These are phyloP conservation scores for Fusarium verrucosum DNA, from an alignment of 2,329 filamentous ascomycete genomes.

Conservation along the genomic window DNA sequence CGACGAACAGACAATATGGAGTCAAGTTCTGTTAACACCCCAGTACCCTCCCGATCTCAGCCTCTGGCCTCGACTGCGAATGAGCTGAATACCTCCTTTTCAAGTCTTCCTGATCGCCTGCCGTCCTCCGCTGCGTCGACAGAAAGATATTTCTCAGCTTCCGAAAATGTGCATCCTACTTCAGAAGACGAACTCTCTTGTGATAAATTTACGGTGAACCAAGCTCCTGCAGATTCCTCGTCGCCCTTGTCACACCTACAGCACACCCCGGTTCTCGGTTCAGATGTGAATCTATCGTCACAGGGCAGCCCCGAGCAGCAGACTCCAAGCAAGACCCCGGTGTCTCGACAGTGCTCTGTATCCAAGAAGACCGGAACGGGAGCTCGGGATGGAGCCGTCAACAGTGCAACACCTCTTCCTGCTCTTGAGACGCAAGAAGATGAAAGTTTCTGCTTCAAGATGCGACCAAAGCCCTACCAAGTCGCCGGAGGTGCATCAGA, in stretches of 20 bases:
- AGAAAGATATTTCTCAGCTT: background rate
- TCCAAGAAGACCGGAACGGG: background rate
- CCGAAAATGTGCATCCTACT: background rate
- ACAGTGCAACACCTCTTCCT: background rate
- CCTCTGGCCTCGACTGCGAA: background rate
- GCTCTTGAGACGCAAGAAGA: slow-evolving; percentile 47
- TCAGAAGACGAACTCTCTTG: slow-evolving; percentile 30
- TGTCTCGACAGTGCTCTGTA: background rate
- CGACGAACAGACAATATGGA: slow-evolving; percentile 37
- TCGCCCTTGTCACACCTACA: slow-evolving; percentile 44
- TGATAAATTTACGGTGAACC: slow-evolving; percentile 14
- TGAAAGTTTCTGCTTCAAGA: slow-evolving; percentile 48
- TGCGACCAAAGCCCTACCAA: slow-evolving; percentile 17
- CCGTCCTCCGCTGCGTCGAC: slow-evolving; percentile 22
- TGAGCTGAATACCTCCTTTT: slow-evolving; percentile 29
- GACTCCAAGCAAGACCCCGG: slow-evolving; percentile 11
- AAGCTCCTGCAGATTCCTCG: slow-evolving; percentile 40
- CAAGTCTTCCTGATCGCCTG: slow-evolving; percentile 29
- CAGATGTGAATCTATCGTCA: slow-evolving; percentile 5
- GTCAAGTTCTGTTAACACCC: slow-evolving; percentile 34
- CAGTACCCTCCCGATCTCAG: slow-evolving; percentile 21
- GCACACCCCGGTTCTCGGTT: slow-evolving; percentile 2
- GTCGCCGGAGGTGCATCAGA: background rate
- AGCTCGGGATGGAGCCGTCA: background rate
- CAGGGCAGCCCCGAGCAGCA: slow-evolving; percentile 8